Evolutionary conservation across 768 basidiomycete species (phyloP).

Genomic region (Multifurca ochricompacta): DNA sequence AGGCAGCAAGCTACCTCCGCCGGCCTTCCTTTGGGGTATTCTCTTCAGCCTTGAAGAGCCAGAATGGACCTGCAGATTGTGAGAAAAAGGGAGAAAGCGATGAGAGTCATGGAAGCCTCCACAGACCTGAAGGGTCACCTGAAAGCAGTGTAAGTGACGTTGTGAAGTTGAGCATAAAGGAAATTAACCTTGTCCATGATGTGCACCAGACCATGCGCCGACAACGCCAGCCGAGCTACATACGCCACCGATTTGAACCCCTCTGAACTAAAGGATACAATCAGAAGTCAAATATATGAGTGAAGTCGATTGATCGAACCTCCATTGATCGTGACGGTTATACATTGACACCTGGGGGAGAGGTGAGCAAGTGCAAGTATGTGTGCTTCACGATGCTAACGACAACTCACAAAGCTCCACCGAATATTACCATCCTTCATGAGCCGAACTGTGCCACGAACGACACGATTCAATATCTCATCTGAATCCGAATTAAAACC

Average conservation of each 20-base stretch:
- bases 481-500: constrained; percentile 25
- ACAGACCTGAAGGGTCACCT: constrained; percentile 62
- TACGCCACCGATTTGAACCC: constrained; percentile 60
- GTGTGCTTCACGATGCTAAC: no score
- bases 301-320: constrained; percentile 31
- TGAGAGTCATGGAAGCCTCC: neutral
- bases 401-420: constrained; percentile 51
- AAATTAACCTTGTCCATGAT: constrained; percentile 45
- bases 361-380: neutral
- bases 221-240: constrained; percentile 60
- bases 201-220: constrained; percentile 59
- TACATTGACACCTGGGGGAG: constrained; percentile 44
- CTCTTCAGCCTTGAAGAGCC: constrained; percentile 47
- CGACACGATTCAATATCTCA: constrained; percentile 23
- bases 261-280: constrained; percentile 42
- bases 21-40: constrained; percentile 3
- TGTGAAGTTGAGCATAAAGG: constrained; percentile 3
- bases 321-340: constrained; percentile 50
- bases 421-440: constrained; percentile 29
- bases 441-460: constrained; percentile 31
- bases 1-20: neutral
- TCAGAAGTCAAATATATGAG: neutral
- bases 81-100: neutral
- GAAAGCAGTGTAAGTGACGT: constrained; percentile 2
- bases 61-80: constrained; percentile 50